A percentile compares a stretch with the other conserved stretches of the same genome.
phyloP scores from a whole-genome alignment of 2,329 filamentous ascomycete species.

The Phyllosticta ampelicida region DNA sequence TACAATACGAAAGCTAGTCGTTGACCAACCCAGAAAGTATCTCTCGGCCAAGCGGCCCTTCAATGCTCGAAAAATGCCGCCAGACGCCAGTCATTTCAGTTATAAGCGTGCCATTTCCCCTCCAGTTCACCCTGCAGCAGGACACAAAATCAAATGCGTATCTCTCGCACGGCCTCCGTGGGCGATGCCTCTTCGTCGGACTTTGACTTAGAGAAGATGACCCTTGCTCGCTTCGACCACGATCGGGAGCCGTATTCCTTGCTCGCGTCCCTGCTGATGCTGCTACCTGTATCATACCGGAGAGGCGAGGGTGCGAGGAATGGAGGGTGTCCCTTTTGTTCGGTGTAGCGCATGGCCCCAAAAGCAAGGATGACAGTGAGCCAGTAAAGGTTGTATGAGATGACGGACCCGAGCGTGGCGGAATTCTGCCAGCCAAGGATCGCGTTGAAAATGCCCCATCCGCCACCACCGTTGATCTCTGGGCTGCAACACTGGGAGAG shows the following conservation, averaged over 20 bases:
- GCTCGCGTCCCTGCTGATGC: not conserved
- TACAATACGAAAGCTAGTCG: not conserved
- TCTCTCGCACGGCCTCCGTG: not conserved
- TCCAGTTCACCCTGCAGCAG: not conserved
- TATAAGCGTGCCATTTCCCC: not conserved
- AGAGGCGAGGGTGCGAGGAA: conserved; percentile 18
- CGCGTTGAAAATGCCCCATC: conserved; percentile 82
- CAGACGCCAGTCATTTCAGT: not conserved
- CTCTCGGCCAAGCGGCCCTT: not conserved
- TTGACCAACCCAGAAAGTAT: not conserved
- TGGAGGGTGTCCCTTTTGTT: conserved; percentile 43
- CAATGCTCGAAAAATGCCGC: not conserved
- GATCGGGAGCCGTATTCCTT: not conserved
- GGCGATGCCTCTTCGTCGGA: not conserved
- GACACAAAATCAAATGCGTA: not conserved
- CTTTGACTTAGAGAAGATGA: not conserved
- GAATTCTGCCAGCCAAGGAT: conserved; percentile 82
- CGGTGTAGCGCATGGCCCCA: conserved; percentile 53
- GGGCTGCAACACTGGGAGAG: conserved; percentile 70
- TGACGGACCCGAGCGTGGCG: conserved; percentile 75
- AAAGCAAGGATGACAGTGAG: conserved; percentile 57
- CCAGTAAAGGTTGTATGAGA: conserved; percentile 87
- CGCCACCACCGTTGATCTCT: conserved; percentile 57
- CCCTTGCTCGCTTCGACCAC: not conserved
- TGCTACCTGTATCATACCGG: not conserved